A percentile compares a stretch with the other conserved stretches of the same genome.
These are phyloP conservation scores for Hanseniaspora sp. DNA, from an alignment of 1,139 yeast species.

Conservation along the genomic window DNA sequence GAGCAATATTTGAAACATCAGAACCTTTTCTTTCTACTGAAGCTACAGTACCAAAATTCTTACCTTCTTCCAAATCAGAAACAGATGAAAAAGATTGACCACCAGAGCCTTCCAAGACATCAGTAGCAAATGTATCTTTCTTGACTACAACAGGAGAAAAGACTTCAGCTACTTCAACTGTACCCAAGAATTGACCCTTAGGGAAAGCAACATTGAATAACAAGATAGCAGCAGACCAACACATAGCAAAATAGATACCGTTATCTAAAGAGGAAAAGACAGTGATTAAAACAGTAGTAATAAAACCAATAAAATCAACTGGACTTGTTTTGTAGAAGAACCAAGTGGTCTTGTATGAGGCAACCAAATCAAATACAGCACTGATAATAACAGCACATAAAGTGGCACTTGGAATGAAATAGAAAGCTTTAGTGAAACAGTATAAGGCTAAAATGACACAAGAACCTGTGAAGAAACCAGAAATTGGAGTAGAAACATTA, in stretches of 20 bases:
- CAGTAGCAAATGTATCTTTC: constrained; percentile 20
- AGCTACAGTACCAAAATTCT: constrained; percentile 2
- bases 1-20: background rate
- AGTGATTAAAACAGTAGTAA: constrained; percentile 66
- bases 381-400: constrained; percentile 81
- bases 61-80: constrained; percentile 14
- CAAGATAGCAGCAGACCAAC: constrained; percentile 68
- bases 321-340: constrained; percentile 70
- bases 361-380: constrained; percentile 83
- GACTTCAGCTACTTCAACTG: constrained; percentile 59
- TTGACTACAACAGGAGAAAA: constrained; percentile 41
- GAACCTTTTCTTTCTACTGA: constrained; percentile 13
- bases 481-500: constrained; percentile 90
- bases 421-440: constrained; percentile 71
- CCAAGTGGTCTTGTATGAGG: constrained; percentile 60
- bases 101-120: constrained; percentile 16
- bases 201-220: constrained; percentile 72
- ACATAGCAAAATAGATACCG: constrained; percentile 83
- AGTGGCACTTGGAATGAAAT: constrained; percentile 82
- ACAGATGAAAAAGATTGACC: constrained; percentile 15
- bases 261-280: constrained; percentile 74
- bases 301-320: constrained; percentile 61
- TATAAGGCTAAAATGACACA: constrained; percentile 81
- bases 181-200: constrained; percentile 71
- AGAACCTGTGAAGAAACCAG: constrained; percentile 82